A percentile compares a stretch with the other conserved stretches of the same genome.
Evolutionary conservation across 2,329 filamentous ascomycete genomes (phyloP).

Genomic region (Lecanosticta acicola): DNA sequence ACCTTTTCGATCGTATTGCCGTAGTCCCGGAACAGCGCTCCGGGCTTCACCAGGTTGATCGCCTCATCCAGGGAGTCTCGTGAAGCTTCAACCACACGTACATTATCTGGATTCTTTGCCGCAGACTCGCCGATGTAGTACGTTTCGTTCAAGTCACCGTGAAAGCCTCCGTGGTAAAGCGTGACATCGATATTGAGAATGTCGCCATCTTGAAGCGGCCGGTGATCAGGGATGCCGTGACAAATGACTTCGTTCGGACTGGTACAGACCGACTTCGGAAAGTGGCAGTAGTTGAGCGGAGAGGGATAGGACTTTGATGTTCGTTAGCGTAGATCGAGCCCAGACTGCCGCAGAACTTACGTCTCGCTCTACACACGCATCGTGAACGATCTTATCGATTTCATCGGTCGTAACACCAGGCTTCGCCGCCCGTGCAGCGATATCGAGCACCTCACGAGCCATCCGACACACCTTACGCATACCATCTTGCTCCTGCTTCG

Average conservation of each 20-base stretch:
- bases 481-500: slow-evolving; percentile 71
- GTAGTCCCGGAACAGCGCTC: slow-evolving; percentile 85
- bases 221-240: slow-evolving; percentile 93
- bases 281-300: slow-evolving; percentile 89
- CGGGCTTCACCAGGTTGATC: slow-evolving; percentile 88
- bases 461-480: slow-evolving; percentile 91
- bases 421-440: slow-evolving; percentile 73
- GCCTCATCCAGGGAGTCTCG: slow-evolving; percentile 85
- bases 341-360: slow-evolving; percentile 49
- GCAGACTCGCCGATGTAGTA: slow-evolving; percentile 95
- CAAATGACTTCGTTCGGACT: slow-evolving; percentile 97
- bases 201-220: slow-evolving; percentile 81
- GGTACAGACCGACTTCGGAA: slow-evolving; percentile 96
- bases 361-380: slow-evolving; percentile 86
- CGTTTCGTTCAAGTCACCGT: slow-evolving; percentile 95
- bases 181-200: slow-evolving; percentile 97
- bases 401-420: slow-evolving; percentile 96
- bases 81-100: slow-evolving; percentile 84
- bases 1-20: slow-evolving; percentile 94
- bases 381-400: slow-evolving; percentile 90
- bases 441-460: slow-evolving; percentile 85
- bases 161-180: slow-evolving; percentile 89
- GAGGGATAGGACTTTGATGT: slow-evolving; percentile 76
- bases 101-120: slow-evolving; percentile 73
- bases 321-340: slow-evolving; percentile 8